A percentile compares a stretch with the other conserved stretches of the same genome.
Evolutionary conservation across 495 filamentous ascomycete species (phyloP).

Genomic region (Hyaloscypha variabilis): DNA sequence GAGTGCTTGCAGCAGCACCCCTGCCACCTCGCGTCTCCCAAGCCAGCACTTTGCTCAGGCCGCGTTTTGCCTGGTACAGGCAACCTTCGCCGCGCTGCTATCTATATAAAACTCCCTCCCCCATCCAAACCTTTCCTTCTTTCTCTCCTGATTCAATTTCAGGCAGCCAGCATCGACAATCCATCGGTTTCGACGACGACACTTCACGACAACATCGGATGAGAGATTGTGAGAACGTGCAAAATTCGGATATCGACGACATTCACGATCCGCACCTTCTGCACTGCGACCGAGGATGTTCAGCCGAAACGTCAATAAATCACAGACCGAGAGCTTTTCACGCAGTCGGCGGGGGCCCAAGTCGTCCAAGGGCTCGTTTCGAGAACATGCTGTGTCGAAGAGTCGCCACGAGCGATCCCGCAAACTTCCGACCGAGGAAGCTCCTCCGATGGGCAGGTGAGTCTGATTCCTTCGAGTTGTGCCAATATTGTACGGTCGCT

Average conservation of each 20-base stretch:
- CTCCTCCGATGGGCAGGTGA: constrained; percentile 22
- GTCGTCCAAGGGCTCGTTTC: constrained; percentile 25
- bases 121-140: neutral
- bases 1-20: neutral
- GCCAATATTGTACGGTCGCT: constrained; percentile 14
- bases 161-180: neutral
- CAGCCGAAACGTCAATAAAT: constrained; percentile 30
- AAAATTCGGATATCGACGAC: neutral
- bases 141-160: neutral
- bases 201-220: constrained; percentile 1
- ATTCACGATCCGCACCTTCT: neutral
- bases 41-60: neutral
- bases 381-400: constrained; percentile 35
- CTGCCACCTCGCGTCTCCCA: constrained; percentile 2
- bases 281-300: constrained; percentile 28
- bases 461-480: neutral
- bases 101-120: neutral
- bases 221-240: neutral
- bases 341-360: constrained; percentile 21
- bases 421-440: constrained; percentile 29
- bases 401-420: constrained; percentile 26
- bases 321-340: constrained; percentile 33
- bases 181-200: neutral
- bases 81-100: neutral
- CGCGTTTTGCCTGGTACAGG: constrained; percentile 12